A percentile compares a stretch with the other conserved stretches of the same genome.
Evolutionary conservation across 108 stramenopile species (phyloP).

Genomic region (Chaetoceros tenuissimus): DNA sequence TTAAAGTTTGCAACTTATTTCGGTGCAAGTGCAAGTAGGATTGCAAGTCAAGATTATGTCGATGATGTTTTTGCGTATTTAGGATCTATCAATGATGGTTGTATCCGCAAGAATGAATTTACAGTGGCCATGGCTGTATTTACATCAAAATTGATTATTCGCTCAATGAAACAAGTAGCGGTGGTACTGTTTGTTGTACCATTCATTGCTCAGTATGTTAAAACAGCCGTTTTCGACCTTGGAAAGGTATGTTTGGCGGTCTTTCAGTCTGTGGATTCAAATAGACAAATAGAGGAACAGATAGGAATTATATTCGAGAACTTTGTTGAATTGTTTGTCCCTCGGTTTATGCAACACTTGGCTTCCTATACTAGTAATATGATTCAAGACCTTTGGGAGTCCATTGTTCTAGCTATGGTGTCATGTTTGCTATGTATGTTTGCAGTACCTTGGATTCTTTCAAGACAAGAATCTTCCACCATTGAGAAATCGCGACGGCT

Average conservation of each 20-base stretch:
- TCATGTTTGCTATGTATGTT: too few relatives aligned
- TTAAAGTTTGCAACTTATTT: slow-evolving; percentile 46
- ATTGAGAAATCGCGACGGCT: too few relatives aligned
- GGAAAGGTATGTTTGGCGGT: background rate
- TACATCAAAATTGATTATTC: slow-evolving; percentile 57
- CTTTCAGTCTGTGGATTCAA: too few relatives aligned
- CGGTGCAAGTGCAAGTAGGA: slow-evolving; percentile 36
- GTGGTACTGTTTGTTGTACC: slow-evolving; percentile 66
- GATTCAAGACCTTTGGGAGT: slow-evolving; percentile 3
- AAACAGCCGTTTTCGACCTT: slow-evolving; percentile 20
- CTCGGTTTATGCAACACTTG: slow-evolving; percentile 5
- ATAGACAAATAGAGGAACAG: background rate
- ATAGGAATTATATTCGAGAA: background rate
- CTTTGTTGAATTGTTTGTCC: slow-evolving; percentile 16
- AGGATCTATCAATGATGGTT: slow-evolving; percentile 37
- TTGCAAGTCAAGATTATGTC: background rate
- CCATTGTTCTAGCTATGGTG: slow-evolving; percentile 11
- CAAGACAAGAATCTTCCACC: too few relatives aligned
- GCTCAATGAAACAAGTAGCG: slow-evolving; percentile 60
- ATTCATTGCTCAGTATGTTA: slow-evolving; percentile 35
- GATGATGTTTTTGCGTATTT: slow-evolving; percentile 47
- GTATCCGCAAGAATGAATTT: slow-evolving; percentile 57
- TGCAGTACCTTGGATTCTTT: too few relatives aligned
- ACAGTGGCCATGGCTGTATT: slow-evolving; percentile 53
- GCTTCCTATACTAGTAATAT: background rate